Percentiles rank a stretch among this genome's conserved stretches.
These are phyloP conservation scores for Ustilago nuda DNA, from an alignment of 1,284 basidiomycete genomes.

Conservation along the genomic window DNA sequence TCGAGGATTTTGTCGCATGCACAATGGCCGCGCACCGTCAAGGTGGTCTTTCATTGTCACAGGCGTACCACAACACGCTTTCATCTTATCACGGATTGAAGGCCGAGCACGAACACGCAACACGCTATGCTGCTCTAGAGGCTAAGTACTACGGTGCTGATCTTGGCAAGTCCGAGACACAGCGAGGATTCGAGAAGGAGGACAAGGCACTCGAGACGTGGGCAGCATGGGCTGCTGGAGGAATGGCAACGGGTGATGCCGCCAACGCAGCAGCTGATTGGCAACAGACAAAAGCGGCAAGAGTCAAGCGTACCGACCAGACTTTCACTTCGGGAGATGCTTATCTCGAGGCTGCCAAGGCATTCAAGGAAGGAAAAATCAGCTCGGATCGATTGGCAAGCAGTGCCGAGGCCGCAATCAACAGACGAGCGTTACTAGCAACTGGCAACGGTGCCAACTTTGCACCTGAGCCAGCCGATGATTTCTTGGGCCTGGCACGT, in stretches of 20 bases:
- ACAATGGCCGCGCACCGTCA: conserved; percentile 80
- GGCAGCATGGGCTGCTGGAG: conserved; percentile 50
- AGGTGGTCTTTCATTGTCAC: conserved; percentile 77
- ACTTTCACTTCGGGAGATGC: conserved; percentile 48
- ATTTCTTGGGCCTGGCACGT: conserved; percentile 36
- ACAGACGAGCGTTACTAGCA: neutral
- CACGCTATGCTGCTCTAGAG: conserved; percentile 81
- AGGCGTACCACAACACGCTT: conserved; percentile 77
- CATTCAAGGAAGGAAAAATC: conserved; percentile 40
- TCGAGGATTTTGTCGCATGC: conserved; percentile 88
- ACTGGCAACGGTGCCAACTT: neutral
- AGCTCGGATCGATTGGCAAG: conserved; percentile 18
- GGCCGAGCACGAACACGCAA: conserved; percentile 79
- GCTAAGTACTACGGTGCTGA: conserved; percentile 81
- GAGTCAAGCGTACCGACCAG: conserved; percentile 46
- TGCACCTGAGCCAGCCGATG: conserved; percentile 22
- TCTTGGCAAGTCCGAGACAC: conserved; percentile 72
- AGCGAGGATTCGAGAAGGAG: conserved; percentile 62
- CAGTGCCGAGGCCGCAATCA: conserved; percentile 3
- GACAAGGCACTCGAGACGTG: conserved; percentile 56
- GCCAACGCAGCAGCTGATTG: conserved; percentile 22
- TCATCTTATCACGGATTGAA: conserved; percentile 57
- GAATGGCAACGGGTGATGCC: conserved; percentile 11
- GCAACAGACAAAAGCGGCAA: conserved; percentile 38
- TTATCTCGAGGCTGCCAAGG: conserved; percentile 53